These are phyloP conservation scores for Leucocoprinus leucothites DNA, from an alignment of 768 basidiomycete genomes.

Conservation along the genomic window DNA sequence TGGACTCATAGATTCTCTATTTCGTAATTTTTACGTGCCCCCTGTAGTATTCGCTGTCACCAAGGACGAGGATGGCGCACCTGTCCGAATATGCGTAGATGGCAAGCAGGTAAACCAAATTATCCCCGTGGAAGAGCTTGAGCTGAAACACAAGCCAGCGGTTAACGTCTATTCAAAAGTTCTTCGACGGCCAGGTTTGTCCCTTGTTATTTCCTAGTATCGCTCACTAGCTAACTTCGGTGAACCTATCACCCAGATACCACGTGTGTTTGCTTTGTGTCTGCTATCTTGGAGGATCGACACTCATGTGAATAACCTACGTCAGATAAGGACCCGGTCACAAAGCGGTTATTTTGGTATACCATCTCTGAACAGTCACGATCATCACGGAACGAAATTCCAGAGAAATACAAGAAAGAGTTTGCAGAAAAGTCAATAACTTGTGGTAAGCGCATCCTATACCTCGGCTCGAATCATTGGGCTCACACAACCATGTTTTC, in stretches of 20 bases:
- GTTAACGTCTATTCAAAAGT: conserved; percentile 75
- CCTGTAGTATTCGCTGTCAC: conserved; percentile 72
- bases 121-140: conserved; percentile 15
- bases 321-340: conserved; percentile 52
- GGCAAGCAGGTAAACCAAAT: conserved; percentile 72
- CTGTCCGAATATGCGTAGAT: conserved; percentile 67
- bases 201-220: conserved; percentile 25
- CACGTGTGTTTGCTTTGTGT: conserved; percentile 36
- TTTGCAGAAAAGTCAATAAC: conserved; percentile 61
- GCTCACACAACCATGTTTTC: neutral
- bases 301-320: neutral
- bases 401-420: conserved; percentile 43
- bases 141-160: conserved; percentile 34
- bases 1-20: conserved; percentile 72
- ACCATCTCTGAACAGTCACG: conserved; percentile 47
- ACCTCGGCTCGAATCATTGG: neutral
- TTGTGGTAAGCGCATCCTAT: conserved; percentile 48
- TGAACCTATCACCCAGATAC: conserved; percentile 38
- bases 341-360: conserved; percentile 64
- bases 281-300: neutral
- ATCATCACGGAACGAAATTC: conserved; percentile 46
- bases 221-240: neutral
- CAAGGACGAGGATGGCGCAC: conserved; percentile 50
- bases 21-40: conserved; percentile 76
- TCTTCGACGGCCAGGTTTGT: conserved; percentile 69